These are phyloP conservation scores for Cladophialophora yegresii DNA, from an alignment of 2,329 filamentous ascomycete species.

Conservation along the genomic window DNA sequence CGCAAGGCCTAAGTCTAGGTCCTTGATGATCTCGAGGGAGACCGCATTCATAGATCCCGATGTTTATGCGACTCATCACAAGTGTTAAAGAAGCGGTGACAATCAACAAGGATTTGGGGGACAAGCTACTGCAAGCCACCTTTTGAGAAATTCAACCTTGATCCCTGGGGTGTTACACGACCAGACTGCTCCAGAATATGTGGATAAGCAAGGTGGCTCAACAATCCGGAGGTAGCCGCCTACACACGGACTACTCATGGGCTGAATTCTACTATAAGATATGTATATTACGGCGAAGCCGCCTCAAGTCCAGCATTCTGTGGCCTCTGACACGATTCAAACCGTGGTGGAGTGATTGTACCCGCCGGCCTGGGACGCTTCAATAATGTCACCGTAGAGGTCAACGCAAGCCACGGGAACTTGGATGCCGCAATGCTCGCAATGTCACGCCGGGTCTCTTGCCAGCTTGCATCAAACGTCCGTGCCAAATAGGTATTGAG, in stretches of 20 bases:
- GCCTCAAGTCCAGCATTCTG: not conserved
- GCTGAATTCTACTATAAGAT: constrained; percentile 15
- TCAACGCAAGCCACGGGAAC: not conserved
- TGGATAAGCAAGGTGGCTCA: not conserved
- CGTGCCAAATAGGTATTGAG: not conserved
- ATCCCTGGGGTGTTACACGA: constrained; percentile 19
- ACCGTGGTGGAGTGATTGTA: constrained; percentile 7
- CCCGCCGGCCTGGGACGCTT: not conserved
- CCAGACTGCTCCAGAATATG: not conserved
- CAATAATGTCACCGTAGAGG: not conserved
- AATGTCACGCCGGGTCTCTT: not conserved
- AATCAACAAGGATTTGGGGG: constrained; percentile 17
- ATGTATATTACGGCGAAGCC: not conserved
- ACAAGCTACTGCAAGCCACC: constrained; percentile 30
- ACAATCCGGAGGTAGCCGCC: constrained; percentile 12
- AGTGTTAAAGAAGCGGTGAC: constrained; percentile 29
- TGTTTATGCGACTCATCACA: constrained; percentile 15
- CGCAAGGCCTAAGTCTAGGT: constrained; percentile 1
- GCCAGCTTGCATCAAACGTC: not conserved
- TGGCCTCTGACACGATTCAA: not conserved
- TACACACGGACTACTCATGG: not conserved
- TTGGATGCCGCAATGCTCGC: not conserved
- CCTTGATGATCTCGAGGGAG: constrained; percentile 3
- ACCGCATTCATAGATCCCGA: constrained; percentile 8
- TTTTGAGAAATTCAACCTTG: constrained; percentile 16